Evolutionary conservation across 768 basidiomycete species (phyloP).

Genomic region (Suillus weaverae): DNA sequence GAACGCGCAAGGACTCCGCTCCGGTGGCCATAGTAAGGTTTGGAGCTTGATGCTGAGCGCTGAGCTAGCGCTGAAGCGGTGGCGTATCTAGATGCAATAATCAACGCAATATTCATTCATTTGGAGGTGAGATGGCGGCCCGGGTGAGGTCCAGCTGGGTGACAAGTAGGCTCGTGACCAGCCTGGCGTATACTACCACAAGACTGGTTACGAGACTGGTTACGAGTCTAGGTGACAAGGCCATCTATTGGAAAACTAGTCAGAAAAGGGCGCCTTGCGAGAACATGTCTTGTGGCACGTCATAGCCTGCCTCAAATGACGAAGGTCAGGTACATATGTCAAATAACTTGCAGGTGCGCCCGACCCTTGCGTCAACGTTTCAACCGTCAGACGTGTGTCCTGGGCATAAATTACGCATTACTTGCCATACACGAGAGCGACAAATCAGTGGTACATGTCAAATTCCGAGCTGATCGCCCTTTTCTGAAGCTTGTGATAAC

Average conservation of each 20-base stretch:
- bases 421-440: conserved; percentile 26
- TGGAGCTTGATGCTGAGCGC: neutral
- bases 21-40: neutral
- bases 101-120: neutral
- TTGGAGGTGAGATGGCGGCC: neutral
- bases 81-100: neutral
- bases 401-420: conserved; percentile 23
- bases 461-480: conserved; percentile 12
- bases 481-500: neutral
- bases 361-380: neutral
- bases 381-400: neutral
- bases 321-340: neutral
- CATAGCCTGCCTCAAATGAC: neutral
- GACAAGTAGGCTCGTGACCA: no score
- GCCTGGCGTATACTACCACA: no score
- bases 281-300: neutral
- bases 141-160: neutral
- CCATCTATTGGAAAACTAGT: neutral
- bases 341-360: neutral
- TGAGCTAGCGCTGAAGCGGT: neutral
- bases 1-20: neutral
- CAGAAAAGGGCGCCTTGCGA: neutral
- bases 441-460: conserved; percentile 25
- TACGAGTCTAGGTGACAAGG: neutral
- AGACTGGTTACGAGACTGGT: no score